Conservation (phyloP, 192 early-diverging fungal genomes). For the Rhizophagus clarus region DNA sequence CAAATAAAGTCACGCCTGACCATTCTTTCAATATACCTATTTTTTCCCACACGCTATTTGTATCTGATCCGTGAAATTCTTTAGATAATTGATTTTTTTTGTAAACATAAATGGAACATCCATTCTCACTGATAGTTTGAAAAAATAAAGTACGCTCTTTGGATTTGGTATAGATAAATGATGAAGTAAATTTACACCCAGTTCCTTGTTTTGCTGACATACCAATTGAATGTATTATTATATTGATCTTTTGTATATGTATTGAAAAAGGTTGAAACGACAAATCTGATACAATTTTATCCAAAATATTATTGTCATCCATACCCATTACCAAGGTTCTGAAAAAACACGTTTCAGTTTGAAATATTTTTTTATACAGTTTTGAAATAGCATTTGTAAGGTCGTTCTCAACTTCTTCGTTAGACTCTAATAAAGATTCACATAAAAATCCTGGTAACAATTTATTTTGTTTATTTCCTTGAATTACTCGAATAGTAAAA, state of each 20-base stretch:
- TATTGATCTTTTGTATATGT: not conserved
- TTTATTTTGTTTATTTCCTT: not conserved
- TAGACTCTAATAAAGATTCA: not conserved
- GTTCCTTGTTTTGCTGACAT: not conserved
- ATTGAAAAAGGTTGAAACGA: not conserved
- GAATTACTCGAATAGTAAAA: not conserved
- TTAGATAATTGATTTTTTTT: not conserved
- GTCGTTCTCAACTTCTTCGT: not conserved
- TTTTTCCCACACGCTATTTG: conserved; percentile 18
- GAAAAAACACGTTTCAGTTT: not conserved
- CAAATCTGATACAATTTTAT: not conserved
- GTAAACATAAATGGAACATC: not conserved
- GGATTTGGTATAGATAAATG: not conserved
- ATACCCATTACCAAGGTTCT: not conserved
- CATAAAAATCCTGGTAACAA: not conserved
- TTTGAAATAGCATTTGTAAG: not conserved
- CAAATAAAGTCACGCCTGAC: not conserved
- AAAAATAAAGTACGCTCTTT: not conserved
- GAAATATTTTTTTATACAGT: not conserved
- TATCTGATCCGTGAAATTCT: not conserved
- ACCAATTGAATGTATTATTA: not conserved
- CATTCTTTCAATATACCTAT: not conserved
- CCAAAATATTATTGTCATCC: not conserved
- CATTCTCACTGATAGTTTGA: not conserved
- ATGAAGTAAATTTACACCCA: not conserved